These are phyloP conservation scores for Diaporthe sp. DNA, from an alignment of 2,329 filamentous ascomycete species.

Conservation along the genomic window DNA sequence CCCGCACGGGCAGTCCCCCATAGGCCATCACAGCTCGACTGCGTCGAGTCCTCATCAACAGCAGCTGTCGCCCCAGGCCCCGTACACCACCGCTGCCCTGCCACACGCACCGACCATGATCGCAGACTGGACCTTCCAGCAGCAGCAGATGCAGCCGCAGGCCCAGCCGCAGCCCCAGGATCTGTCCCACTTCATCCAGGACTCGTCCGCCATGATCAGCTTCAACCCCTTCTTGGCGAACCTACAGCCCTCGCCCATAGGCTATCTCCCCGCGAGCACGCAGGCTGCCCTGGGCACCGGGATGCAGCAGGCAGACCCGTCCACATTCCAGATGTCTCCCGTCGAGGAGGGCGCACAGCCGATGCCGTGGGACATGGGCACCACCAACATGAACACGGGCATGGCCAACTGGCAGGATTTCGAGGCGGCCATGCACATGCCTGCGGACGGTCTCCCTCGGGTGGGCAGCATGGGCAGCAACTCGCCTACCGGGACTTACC, in stretches of 20 bases:
- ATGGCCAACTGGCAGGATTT: constrained; percentile 87
- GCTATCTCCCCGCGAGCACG: constrained; percentile 72
- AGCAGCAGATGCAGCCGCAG: constrained; percentile 61
- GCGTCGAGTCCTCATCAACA: constrained; percentile 67
- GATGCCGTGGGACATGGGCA: constrained; percentile 40
- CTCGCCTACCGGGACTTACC: constrained; percentile 82
- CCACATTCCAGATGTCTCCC: constrained; percentile 70
- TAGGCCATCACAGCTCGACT: constrained; percentile 58
- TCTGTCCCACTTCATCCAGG: constrained; percentile 67
- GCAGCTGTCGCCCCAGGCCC: constrained; percentile 61
- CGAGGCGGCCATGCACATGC: constrained; percentile 68
- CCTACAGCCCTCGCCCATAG: constrained; percentile 69
- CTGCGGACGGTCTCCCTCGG: constrained; percentile 56
- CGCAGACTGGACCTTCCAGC: constrained; percentile 73
- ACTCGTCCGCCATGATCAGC: constrained; percentile 64
- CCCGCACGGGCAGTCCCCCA: constrained; percentile 52
- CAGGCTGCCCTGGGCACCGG: constrained; percentile 74
- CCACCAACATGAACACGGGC: constrained; percentile 72
- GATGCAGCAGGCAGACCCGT: constrained; percentile 67
- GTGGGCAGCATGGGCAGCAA: constrained; percentile 66
- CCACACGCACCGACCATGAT: constrained; percentile 62
- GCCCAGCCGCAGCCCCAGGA: constrained; percentile 59
- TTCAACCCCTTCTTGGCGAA: constrained; percentile 65
- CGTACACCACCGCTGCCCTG: constrained; percentile 63
- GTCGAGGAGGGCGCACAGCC: constrained; percentile 65